These are phyloP conservation scores for Protomyces gravidus DNA, from an alignment of 1,139 yeast genomes.

Conservation along the genomic window DNA sequence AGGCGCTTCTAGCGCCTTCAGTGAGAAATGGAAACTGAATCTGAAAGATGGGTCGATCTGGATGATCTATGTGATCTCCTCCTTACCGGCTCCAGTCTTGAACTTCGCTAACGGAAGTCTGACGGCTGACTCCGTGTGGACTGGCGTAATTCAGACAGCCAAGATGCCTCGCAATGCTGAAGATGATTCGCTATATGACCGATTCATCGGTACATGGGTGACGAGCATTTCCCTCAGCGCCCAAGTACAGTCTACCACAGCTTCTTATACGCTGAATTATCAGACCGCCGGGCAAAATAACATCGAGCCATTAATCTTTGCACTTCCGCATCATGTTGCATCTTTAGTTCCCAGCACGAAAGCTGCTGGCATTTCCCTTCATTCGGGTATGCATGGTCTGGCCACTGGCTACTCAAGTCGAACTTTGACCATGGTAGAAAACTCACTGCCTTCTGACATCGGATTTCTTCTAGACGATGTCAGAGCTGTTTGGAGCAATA, in stretches of 20 bases:
- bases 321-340: slow-evolving; percentile 66
- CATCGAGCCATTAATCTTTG: slow-evolving; percentile 56
- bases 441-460: slow-evolving; percentile 52
- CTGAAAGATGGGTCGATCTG: slow-evolving; percentile 48
- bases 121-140: background rate
- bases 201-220: slow-evolving; percentile 60
- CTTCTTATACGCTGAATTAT: slow-evolving; percentile 54
- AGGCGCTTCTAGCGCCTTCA: slow-evolving; percentile 42
- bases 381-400: slow-evolving; percentile 57
- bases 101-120: background rate
- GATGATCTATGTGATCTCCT: slow-evolving; percentile 50
- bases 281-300: slow-evolving; percentile 46
- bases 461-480: slow-evolving; percentile 43
- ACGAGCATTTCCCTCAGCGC: slow-evolving; percentile 45
- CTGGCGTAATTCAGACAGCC: slow-evolving; percentile 9
- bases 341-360: slow-evolving; percentile 45
- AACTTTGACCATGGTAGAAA: slow-evolving; percentile 50
- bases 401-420: slow-evolving; percentile 59
- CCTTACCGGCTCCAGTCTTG: slow-evolving; percentile 34
- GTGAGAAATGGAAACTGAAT: slow-evolving; percentile 47
- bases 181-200: slow-evolving; percentile 45
- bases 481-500: background rate
- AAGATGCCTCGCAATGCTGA: slow-evolving; percentile 28
- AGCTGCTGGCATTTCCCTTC: slow-evolving; percentile 36
- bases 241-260: slow-evolving; percentile 42